Base-by-base conservation (phyloP, 2,329 filamentous ascomycete genomes). In the Trichoderma atroviride region DNA sequence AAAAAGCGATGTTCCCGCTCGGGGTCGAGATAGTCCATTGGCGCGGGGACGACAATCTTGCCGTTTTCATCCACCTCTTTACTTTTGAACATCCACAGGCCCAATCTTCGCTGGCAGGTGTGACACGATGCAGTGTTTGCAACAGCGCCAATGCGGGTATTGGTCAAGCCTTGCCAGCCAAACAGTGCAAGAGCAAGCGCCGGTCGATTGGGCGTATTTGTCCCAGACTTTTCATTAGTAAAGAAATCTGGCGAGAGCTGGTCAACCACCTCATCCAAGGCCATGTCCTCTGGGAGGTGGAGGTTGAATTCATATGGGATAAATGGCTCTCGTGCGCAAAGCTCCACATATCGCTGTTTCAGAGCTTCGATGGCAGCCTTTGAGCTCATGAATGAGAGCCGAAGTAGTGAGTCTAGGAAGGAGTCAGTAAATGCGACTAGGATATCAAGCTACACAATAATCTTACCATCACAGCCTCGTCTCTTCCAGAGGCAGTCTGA, bases 21-120 rank as follows among this genome's bases (percentile, higher is more conserved):
- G 5, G 89, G 88, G 75, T 95, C 89, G 1, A 96, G 84, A 68
- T 87, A 83, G 73, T 88, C 86, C 84, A 92, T 90, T 1, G 87
- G 86, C 3, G 89, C 86, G 1, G 86, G 85, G 5, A 86, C 83
- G 13, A 90, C 79, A 11, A 89, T 81, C 43, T 84, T 79, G 0
- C 84, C 84, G 19, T 81, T 79, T 1, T 83, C 81, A 69, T 88
- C 85, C 35, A 91, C 86, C 74, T 88, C 87, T 79, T 90, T 94
- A 78, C 89, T 90, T 75, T 89, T 91, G 78, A 97, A 98, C 83
- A 99, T 91, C 96, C 96, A 99, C 2, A 99, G 84, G 0, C 96
- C 96, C 0, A 98, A 84, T 1, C 94, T 89, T 70, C 96, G 89
- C 76, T 97, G 92, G 78, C 96, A 99, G 24, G 93, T 92, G 70